Conservation (phyloP, 805 yeast species). For the Candida anglica region DNA sequence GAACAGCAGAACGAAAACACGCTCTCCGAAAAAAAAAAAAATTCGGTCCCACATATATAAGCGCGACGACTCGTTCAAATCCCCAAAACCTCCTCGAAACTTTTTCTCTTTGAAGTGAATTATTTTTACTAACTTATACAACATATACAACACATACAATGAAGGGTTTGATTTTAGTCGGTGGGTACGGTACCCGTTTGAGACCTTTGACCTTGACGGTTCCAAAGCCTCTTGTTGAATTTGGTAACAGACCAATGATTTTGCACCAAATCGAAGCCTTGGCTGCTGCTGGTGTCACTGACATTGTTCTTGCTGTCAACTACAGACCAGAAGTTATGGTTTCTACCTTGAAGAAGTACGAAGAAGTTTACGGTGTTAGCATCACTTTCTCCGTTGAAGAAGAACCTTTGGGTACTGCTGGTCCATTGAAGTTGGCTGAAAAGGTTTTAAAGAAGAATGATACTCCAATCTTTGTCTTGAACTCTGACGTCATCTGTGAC, state of each 20-base stretch:
- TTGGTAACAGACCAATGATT: constrained; percentile 99
- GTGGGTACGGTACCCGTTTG: constrained; percentile 99
- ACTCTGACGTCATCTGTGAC: constrained; percentile 98
- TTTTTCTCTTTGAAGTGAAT: constrained; percentile 6
- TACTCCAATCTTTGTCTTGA: constrained; percentile 94
- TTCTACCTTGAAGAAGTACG: constrained; percentile 88
- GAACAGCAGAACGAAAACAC: too few species aligned
- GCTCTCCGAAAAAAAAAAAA: too few species aligned
- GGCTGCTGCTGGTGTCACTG: constrained; percentile 98
- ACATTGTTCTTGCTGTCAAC: constrained; percentile 96
- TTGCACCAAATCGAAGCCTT: constrained; percentile 97
- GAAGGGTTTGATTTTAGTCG: constrained; percentile 98
- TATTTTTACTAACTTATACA: constrained; percentile 2
- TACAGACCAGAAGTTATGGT: constrained; percentile 99
- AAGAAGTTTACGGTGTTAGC: constrained; percentile 86
- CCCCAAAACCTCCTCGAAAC: background rate
- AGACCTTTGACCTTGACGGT: constrained; percentile 95
- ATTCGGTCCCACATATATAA: too few species aligned
- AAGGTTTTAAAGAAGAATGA: constrained; percentile 88
- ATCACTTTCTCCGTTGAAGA: constrained; percentile 98
- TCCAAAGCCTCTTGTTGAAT: constrained; percentile 97
- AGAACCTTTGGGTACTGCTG: constrained; percentile 99
- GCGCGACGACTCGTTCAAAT: background rate
- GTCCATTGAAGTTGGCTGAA: constrained; percentile 97
- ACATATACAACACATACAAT: constrained; percentile 30